These are phyloP conservation scores for Lyophyllum atratum DNA, from an alignment of 768 basidiomycete genomes.

Conservation along the genomic window DNA sequence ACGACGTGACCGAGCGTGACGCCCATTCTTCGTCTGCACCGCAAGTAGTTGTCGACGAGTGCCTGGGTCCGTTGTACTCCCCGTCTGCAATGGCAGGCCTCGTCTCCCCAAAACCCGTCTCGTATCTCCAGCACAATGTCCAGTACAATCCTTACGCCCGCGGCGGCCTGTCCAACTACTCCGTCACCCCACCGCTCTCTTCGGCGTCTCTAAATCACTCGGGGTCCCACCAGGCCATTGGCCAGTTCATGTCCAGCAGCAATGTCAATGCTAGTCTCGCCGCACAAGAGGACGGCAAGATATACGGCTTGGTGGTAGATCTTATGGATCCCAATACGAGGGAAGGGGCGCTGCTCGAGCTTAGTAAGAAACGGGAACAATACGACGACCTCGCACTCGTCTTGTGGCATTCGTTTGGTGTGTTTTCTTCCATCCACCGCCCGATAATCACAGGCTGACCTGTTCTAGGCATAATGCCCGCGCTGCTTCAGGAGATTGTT, in stretches of 20 bases:
- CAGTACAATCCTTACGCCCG: conserved; percentile 65
- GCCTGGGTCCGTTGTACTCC: conserved; percentile 19
- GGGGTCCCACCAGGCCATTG: conserved; percentile 49
- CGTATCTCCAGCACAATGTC: conserved; percentile 63
- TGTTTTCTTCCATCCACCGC: conserved; percentile 21
- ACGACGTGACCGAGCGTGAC: conserved; percentile 18
- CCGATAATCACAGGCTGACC: background rate
- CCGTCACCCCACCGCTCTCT: conserved; percentile 63
- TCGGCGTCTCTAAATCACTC: conserved; percentile 57
- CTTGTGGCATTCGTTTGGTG: conserved; percentile 98
- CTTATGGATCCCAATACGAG: conserved; percentile 81
- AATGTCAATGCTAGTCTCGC: conserved; percentile 26
- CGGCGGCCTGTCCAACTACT: conserved; percentile 47
- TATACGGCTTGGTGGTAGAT: conserved; percentile 88
- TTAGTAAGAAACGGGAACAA: conserved; percentile 98
- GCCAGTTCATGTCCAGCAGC: conserved; percentile 40
- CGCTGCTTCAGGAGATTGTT: conserved; percentile 95
- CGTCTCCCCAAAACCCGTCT: conserved; percentile 61
- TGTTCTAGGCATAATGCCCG: conserved; percentile 89
- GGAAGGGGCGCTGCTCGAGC: conserved; percentile 88
- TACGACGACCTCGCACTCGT: conserved; percentile 98
- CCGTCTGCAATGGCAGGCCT: conserved; percentile 57
- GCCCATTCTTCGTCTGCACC: conserved; percentile 8
- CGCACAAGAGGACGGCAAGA: conserved; percentile 68
- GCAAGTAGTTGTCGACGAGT: conserved; percentile 10